Evolutionary conservation across 2,329 filamentous ascomycete genomes (phyloP).

Genomic region (Colletotrichum higginsianum): DNA sequence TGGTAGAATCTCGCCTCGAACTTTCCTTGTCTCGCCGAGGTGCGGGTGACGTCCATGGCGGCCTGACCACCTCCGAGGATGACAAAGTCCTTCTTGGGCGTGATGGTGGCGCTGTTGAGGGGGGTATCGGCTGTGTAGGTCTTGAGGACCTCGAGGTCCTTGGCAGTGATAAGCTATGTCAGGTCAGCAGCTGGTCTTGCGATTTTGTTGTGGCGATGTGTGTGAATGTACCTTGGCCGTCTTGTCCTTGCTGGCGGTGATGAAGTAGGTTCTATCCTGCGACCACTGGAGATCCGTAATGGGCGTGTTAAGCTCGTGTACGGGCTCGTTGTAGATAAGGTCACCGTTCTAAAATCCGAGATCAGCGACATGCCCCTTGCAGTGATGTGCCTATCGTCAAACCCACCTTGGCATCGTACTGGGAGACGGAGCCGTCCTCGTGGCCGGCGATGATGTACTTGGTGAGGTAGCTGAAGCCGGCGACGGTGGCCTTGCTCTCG

Average conservation of each 20-base stretch:
- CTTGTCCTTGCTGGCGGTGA: conserved; percentile 99
- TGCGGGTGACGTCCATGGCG: conserved; percentile 98
- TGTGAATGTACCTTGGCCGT: conserved; percentile 78
- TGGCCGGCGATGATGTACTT: conserved; percentile 98
- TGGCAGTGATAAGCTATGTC: conserved; percentile 81
- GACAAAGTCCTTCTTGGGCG: conserved; percentile 96
- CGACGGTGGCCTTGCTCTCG: conserved; percentile 96
- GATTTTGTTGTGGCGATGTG: background rate
- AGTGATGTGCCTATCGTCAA: background rate
- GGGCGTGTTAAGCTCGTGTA: conserved; percentile 85
- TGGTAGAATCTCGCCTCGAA: conserved; percentile 99
- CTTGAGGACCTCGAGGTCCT: conserved; percentile 93
- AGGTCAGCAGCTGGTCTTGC: conserved; percentile 17
- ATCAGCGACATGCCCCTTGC: conserved; percentile 34
- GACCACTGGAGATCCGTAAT: conserved; percentile 98
- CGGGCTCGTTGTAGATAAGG: conserved; percentile 82
- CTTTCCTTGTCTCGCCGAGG: conserved; percentile 94
- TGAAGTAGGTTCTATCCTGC: conserved; percentile 94
- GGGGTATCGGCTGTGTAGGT: conserved; percentile 93
- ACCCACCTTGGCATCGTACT: conserved; percentile 89
- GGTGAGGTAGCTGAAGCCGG: conserved; percentile 93
- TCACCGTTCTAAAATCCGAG: conserved; percentile 76
- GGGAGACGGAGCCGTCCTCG: conserved; percentile 93
- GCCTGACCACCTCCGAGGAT: conserved; percentile 98
- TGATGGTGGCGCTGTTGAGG: conserved; percentile 95